phyloP scores from a whole-genome alignment of 331 rosid genomes.

The Ulmus americana region DNA sequence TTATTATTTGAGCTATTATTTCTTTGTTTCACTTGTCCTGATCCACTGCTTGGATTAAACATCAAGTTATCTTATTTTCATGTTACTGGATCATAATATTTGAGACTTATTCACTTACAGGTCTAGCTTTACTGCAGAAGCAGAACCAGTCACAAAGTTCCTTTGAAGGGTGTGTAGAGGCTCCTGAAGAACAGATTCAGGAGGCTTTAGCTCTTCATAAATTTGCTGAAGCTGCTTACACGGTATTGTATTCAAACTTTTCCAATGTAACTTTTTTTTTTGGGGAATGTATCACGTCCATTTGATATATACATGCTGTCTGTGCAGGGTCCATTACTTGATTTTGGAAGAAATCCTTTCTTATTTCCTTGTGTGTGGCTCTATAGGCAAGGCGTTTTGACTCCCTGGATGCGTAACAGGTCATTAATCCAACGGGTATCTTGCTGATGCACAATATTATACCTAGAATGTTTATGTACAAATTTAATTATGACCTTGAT shows the following conservation, averaged over 20 bases:
- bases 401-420: slow-evolving; percentile 87
- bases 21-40: not conserved
- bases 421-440: slow-evolving; percentile 36
- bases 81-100: not conserved
- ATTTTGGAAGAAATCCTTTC: slow-evolving; percentile 80
- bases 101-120: slow-evolving; percentile 31
- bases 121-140: slow-evolving; percentile 71
- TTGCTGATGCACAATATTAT: slow-evolving; percentile 27
- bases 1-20: not conserved
- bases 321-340: slow-evolving; percentile 91
- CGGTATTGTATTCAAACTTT: slow-evolving; percentile 40
- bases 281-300: not conserved
- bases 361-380: slow-evolving; percentile 78
- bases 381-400: slow-evolving; percentile 77
- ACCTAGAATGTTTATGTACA: not conserved
- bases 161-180: slow-evolving; percentile 38
- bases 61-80: not conserved
- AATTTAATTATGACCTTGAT: not conserved
- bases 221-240: slow-evolving; percentile 95
- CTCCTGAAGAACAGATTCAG: slow-evolving; percentile 47
- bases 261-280: slow-evolving; percentile 2
- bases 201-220: slow-evolving; percentile 85
- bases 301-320: slow-evolving; percentile 17
- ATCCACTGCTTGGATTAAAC: not conserved
- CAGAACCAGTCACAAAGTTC: slow-evolving; percentile 40